Evolutionary conservation across 768 basidiomycete species (phyloP).

Genomic region (Leccinum sublutescens): DNA sequence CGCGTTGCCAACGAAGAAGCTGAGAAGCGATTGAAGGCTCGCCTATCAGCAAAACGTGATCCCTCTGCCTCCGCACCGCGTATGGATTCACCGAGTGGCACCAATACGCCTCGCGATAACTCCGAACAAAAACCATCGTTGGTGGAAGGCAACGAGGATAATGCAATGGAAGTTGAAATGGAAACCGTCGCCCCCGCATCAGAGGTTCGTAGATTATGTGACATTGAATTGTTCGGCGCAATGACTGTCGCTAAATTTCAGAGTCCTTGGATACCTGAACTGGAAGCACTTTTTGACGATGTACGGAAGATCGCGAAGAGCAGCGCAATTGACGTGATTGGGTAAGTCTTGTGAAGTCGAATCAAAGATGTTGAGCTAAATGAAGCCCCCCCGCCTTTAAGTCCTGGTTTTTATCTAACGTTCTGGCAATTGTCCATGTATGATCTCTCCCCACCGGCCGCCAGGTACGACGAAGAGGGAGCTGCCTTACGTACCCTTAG

Average conservation of each 20-base stretch:
- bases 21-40: conserved; percentile 79
- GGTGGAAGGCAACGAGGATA: conserved; percentile 43
- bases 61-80: conserved; percentile 55
- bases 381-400: conserved; percentile 29
- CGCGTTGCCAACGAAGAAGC: conserved; percentile 69
- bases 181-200: conserved; percentile 26
- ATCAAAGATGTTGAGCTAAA: conserved; percentile 5
- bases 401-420: conserved; percentile 89
- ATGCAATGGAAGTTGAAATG: conserved; percentile 53
- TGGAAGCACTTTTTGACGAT: conserved; percentile 72
- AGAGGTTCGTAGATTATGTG: conserved; percentile 17
- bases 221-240: background rate
- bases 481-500: conserved; percentile 57
- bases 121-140: conserved; percentile 21
- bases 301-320: conserved; percentile 69
- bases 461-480: conserved; percentile 79
- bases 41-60: conserved; percentile 70
- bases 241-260: conserved; percentile 26
- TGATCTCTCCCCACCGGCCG: conserved; percentile 76
- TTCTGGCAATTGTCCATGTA: conserved; percentile 97
- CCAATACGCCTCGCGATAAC: conserved; percentile 28
- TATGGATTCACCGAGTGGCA: conserved; percentile 57
- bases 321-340: conserved; percentile 62
- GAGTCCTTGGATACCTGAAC: conserved; percentile 80
- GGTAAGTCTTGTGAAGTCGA: conserved; percentile 46